Evolutionary conservation across 352 stramenopile genomes (phyloP), one percentile per base, ranked within the genome.

Genomic region (Aphanomyces cochlioides): DNA sequence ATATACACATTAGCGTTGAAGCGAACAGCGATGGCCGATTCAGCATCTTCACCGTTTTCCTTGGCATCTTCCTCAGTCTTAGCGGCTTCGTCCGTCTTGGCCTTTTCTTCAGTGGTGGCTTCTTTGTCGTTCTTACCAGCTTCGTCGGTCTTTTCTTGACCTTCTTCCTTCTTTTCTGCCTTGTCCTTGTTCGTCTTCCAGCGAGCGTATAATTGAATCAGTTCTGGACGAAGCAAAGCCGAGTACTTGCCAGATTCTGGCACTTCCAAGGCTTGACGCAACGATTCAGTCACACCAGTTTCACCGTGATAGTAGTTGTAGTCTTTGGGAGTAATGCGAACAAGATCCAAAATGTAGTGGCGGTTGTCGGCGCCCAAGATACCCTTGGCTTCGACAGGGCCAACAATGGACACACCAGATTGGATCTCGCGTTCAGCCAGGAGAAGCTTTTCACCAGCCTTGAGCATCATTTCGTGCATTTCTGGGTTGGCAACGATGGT

Each of bases 301-400:
- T 58, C 50, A 58, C 82, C 79, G 15, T 79, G 78, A 75, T 96
- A 96, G 78, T 91, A 98, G 40, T 96, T 98, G 47, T 89, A 86
- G 75, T 99, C 96, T 71, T 97, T 93, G 3, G 95, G 93, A 12
- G 95, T 98, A 61, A 98, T 91, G 34, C 96, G 87, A 21, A 97
- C 93, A 6, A 98, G 85, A 77, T 99, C 96, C 36, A 99, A 78
- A 13, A 98, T 79, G 80, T 99, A 99, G 73, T 92, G 84, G 61
- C 90, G 86, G 17, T 85, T 88, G 73, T 99, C 96, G 10, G 91
- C 97, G n/a, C 95, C 93, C 38, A 90, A 74, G 72, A 98, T 98
- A 37, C 95, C 95, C 80, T 99, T 99, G 57, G 92, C 94, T 70
- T 98, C 96, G 54, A 98, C 84, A 6, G 96, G 94, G 19, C 87